Base-by-base conservation (phyloP, 2,329 filamentous ascomycete species). In the Fusarium tuaranense region DNA sequence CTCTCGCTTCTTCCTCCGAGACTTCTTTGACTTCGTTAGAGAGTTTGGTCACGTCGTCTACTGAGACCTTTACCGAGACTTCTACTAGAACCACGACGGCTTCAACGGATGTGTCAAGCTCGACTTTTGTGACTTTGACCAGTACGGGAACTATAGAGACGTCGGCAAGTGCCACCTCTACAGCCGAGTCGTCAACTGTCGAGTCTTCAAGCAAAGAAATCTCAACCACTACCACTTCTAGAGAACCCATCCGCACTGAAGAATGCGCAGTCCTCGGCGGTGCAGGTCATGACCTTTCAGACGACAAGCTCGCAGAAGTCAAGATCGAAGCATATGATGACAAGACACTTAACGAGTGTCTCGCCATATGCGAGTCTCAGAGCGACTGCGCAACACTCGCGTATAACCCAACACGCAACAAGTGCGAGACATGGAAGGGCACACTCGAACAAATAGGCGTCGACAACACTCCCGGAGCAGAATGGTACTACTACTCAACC, bases 391-490 rank as follows among this genome's bases (percentile, higher is more conserved):
- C 20, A 4, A 51, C 60, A 2, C 13, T 53, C 3, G 41, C 60
- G 14, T 25, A 39, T 34, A 48, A 63, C 30, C 41, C 41, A 4
- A 53, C 20, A 13, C 32, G 7, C 20, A 32, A 36, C n/a, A 63
- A 20, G 30, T 64, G 62, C 48, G 46, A 64, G 14, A 48, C 34
- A 13, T 55, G 32, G 34, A 64, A 53, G 44, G 62, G 62, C 62
- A 64, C 46, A 3, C 32, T 53, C 18, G 30, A 30, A 6, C 62
- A 64, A 36, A 64, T 64, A 20, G 46, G 46, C 36, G 38, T 34
- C n/a, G 62, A 32, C 1, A 30, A 53, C 5, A 53, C 48, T 0
- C 48, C 48, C 18, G 18, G 22, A 12, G 34, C 62, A 9, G 34
- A 22, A 22, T 65, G 61, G 61, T 39, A 55, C 36, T 64, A 53